Base-by-base conservation (phyloP, 2,329 filamentous ascomycete genomes). In the Sordariomycetes sp. region DNA sequence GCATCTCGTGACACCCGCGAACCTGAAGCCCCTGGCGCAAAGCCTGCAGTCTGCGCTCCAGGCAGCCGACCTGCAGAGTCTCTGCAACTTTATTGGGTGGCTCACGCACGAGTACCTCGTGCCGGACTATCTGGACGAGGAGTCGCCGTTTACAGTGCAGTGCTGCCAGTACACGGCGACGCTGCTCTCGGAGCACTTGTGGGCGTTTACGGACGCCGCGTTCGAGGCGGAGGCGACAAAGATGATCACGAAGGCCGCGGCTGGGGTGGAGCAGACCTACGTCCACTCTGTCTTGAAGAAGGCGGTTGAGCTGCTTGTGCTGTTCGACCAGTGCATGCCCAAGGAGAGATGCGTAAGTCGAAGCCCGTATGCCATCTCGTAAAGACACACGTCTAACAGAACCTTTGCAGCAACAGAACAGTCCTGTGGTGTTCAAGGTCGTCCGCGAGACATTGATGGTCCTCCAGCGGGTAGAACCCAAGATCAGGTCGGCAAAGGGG, bases 391-490 rank as follows among this genome's bases (percentile, higher is more conserved):
- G 1, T 14, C 6, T 58, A 43, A 67, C 66, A 34, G 68, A 60
- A 14, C 7, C 2, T 25, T 14, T 12, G 68, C 69, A 80, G 73
- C 72, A 77, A 69, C 70, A 76, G 61, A 80, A 80, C 59, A 83
- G 78, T 55, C 73, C 78, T 0, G 78, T 83, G 1, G 74, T 85
- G 5, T 84, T 80, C 68, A 80, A 76, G 58, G 94, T 97, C 63
- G 90, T 99, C 28, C 88, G 93, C 66, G 90, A 95, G 71, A 94
- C 92, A 1, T 97, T 92, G 0, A 75, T 87, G 56, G 91, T 92
- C 3, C 81, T 99, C 20, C 83, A 91, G 62, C 81, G 85, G 55
- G 93, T 90, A 32, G 88, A 91, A 63, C 75, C 79, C 6, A 82
- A 82, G 60, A 87, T 96, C 64, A 81, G 84, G 59, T 80, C 80